phyloP scores from a whole-genome alignment of 2,329 filamentous ascomycete species.

The Claviceps paspali region DNA sequence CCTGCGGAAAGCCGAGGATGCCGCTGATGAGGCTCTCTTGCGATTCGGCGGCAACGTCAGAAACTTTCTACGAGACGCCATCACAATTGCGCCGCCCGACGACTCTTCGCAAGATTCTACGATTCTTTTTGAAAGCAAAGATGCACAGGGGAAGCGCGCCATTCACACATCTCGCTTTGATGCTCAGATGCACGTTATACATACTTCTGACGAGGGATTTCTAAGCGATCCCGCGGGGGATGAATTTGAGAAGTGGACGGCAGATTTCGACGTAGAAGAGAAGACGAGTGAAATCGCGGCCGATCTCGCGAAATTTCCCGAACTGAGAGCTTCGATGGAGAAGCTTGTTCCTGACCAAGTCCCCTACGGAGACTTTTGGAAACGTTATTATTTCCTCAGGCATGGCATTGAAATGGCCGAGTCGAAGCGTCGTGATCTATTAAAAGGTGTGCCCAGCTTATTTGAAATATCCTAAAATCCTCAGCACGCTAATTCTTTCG shows the following conservation, averaged over 20 bases:
- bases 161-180: conserved; percentile 92
- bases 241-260: conserved; percentile 60
- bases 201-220: conserved; percentile 71
- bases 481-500: conserved; percentile 6
- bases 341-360: conserved; percentile 85
- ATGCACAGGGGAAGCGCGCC: conserved; percentile 75
- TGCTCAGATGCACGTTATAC: conserved; percentile 88
- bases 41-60: conserved; percentile 82
- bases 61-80: conserved; percentile 79
- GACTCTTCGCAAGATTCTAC: conserved; percentile 37
- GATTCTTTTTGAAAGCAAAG: conserved; percentile 87
- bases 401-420: conserved; percentile 91
- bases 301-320: conserved; percentile 74
- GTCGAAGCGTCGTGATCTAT: conserved; percentile 68
- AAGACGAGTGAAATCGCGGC: conserved; percentile 72
- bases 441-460: conserved; percentile 56
- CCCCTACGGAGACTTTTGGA: conserved; percentile 85
- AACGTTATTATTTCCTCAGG: conserved; percentile 84
- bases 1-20: conserved; percentile 83
- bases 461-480: not conserved
- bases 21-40: conserved; percentile 85
- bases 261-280: conserved; percentile 61
- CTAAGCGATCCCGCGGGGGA: conserved; percentile 61
- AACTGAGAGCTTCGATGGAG: conserved; percentile 83
- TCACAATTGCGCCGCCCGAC: conserved; percentile 66